A percentile compares a stretch with the other conserved stretches of the same genome.
phyloP scores from a whole-genome alignment of 2,329 filamentous ascomycete species.

The Colletotrichum incanum region DNA sequence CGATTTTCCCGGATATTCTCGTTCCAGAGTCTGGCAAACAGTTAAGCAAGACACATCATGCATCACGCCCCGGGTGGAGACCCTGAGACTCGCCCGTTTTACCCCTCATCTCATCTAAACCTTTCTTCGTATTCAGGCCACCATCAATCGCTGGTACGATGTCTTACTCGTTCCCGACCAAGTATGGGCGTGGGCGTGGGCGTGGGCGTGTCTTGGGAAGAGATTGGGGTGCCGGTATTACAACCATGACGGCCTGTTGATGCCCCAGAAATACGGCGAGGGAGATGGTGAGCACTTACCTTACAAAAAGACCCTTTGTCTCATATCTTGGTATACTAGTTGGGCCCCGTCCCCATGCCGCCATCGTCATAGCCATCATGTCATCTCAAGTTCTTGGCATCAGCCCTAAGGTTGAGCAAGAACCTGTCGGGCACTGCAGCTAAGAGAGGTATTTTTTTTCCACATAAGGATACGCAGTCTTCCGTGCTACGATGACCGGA shows the following conservation, averaged over 20 bases:
- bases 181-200: constrained; percentile 6
- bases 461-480: background rate
- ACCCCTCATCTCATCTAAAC: constrained; percentile 22
- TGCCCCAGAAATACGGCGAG: background rate
- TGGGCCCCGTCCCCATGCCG: constrained; percentile 6
- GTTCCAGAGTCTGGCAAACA: constrained; percentile 8
- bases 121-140: constrained; percentile 18
- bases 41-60: background rate
- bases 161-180: constrained; percentile 22
- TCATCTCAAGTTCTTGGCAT: constrained; percentile 31
- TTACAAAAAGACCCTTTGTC: background rate
- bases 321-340: background rate
- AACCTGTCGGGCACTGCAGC: constrained; percentile 11
- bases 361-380: constrained; percentile 9
- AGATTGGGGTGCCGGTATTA: background rate
- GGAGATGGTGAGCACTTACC: background rate
- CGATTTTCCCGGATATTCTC: constrained; percentile 4
- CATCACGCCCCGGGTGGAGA: background rate
- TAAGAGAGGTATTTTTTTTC: background rate
- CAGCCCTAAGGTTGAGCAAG: background rate
- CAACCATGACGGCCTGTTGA: background rate
- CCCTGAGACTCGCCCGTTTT: background rate
- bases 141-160: constrained; percentile 10
- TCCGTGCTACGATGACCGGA: constrained; percentile 9
- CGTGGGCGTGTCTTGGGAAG: constrained; percentile 17